These are phyloP conservation scores for Cercophora sp. DNA, from an alignment of 495 filamentous ascomycete species.

Conservation along the genomic window DNA sequence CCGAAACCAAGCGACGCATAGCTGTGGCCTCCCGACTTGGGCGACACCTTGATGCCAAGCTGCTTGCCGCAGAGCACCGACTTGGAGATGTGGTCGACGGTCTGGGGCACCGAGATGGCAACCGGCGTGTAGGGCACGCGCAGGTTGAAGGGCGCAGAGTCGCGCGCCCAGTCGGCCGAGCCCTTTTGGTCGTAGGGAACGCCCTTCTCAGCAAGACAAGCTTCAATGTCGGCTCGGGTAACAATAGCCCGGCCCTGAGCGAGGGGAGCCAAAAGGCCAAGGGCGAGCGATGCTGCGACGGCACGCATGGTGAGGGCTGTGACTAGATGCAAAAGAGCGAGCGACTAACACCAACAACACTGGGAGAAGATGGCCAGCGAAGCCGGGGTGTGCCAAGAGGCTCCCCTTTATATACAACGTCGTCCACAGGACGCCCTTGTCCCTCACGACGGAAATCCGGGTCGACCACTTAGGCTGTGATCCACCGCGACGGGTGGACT, in stretches of 20 bases:
- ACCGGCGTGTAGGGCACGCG: slow-evolving; percentile 35
- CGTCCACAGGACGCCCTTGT: neutral
- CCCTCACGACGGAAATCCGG: neutral
- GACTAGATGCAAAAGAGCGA: slow-evolving; percentile 1
- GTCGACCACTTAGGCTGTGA: neutral
- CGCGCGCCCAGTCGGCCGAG: slow-evolving; percentile 36
- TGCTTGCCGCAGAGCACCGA: slow-evolving; percentile 38
- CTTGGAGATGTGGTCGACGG: slow-evolving; percentile 35
- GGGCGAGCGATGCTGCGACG: slow-evolving; percentile 4
- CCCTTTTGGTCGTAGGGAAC: slow-evolving; percentile 30
- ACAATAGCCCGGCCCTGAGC: slow-evolving; percentile 2
- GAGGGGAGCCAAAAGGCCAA: slow-evolving; percentile 5
- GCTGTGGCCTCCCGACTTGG: slow-evolving; percentile 46
- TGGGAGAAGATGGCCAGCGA: too few species aligned
- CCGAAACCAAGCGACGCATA: slow-evolving; percentile 45
- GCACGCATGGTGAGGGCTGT: slow-evolving; percentile 4
- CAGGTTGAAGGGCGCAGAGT: slow-evolving; percentile 39
- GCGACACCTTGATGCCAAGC: slow-evolving; percentile 39
- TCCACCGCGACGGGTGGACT: neutral
- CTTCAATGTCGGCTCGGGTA: slow-evolving; percentile 32
- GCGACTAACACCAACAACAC: neutral
- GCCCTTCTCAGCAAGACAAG: slow-evolving; percentile 33
- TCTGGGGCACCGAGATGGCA: slow-evolving; percentile 40
- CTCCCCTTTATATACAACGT: neutral
- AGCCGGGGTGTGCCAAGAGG: too few species aligned